Evolutionary conservation across 2,329 filamentous ascomycete species (phyloP).

Genomic region (Stemphylium vesicarium): DNA sequence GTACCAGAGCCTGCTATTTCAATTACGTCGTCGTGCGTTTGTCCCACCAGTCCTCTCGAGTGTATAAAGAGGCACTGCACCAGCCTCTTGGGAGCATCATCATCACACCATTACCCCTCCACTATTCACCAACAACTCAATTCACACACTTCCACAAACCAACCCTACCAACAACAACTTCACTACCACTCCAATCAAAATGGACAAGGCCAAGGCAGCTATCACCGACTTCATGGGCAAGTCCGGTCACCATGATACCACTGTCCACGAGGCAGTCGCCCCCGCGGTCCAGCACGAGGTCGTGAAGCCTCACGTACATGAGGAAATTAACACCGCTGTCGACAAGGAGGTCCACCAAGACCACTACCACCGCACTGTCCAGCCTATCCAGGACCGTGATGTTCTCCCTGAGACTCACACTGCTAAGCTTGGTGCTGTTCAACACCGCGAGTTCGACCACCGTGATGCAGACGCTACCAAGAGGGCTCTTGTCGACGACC

Average conservation of each 20-base stretch:
- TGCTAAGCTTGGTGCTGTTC: constrained; percentile 64
- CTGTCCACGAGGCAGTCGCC: constrained; percentile 69
- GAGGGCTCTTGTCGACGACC: constrained; percentile 53
- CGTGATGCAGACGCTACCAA: constrained; percentile 56
- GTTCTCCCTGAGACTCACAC: constrained; percentile 67
- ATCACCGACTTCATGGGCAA: constrained; percentile 66
- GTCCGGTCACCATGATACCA: constrained; percentile 72
- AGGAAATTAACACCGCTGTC: constrained; percentile 66
- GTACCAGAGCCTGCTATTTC: constrained; percentile 11
- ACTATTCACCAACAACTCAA: constrained; percentile 2
- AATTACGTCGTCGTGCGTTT: constrained; percentile 35
- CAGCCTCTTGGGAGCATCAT: constrained; percentile 16
- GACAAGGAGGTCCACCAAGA: constrained; percentile 75
- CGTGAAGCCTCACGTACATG: constrained; percentile 65
- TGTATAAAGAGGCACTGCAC: constrained; percentile 30
- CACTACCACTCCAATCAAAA: constrained; percentile 23
- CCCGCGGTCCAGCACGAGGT: constrained; percentile 67
- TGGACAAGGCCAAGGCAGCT: constrained; percentile 70
- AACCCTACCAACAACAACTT: constrained; percentile 5
- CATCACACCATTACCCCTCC: constrained; percentile 18
- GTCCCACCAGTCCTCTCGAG: not conserved
- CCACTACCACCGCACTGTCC: constrained; percentile 73
- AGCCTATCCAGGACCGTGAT: constrained; percentile 66
- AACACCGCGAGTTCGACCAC: constrained; percentile 68
- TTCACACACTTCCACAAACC: constrained; percentile 1